Evolutionary conservation across 139 green algal genomes (phyloP), one percentile per base, ranked within the genome.

Genomic region (Micromonas commoda): DNA sequence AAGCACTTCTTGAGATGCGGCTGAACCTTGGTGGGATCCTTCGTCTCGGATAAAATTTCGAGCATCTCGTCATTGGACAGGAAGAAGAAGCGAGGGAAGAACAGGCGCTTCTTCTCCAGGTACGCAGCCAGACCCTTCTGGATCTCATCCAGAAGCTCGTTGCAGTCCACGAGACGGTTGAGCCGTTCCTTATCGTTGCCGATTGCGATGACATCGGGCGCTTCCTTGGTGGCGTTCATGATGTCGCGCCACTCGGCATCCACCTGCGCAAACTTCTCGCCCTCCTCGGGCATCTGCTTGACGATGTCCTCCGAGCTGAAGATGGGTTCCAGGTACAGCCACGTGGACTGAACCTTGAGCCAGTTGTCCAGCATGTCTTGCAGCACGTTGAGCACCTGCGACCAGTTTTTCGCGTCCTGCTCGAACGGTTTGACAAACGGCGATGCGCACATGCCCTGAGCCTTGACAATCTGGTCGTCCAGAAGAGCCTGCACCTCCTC

Each of bases 251-350:
- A 92, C 4, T 77, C 75, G 13, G 57, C 16, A 54, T 86, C 78
- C 29, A 92, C 89, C 53, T 84, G 37, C 69, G 87, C 79, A 78
- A 95, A 95, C 83, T 91, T 94, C 54, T 92, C 86, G 1, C 90
- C 89, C 65, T 94, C 90, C 82, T 91, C 88, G 16, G 91, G 91
- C 88, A 96, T 92, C 85, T 96, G 91, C 75, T 91, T 90, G 54
- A 93, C 83, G 85, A 96, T 96, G 84, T 96, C 91, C 6, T 89
- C 87, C 3, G 82, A 89, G 64, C 52, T 81, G 82, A 96, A 96
- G 80, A 96, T 93, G 78, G 91, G 90, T 70, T 94, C 89, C 76
- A 96, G 82, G 85, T 96, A 96, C 84, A 91, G 88, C 91, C 91
- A 96, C 23, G 87, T 91, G 63, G 83, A 79, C 80, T 84, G 80